These are phyloP conservation scores for Striga hermonthica DNA, from an alignment of 305 asterid species.

Conservation along the genomic window DNA sequence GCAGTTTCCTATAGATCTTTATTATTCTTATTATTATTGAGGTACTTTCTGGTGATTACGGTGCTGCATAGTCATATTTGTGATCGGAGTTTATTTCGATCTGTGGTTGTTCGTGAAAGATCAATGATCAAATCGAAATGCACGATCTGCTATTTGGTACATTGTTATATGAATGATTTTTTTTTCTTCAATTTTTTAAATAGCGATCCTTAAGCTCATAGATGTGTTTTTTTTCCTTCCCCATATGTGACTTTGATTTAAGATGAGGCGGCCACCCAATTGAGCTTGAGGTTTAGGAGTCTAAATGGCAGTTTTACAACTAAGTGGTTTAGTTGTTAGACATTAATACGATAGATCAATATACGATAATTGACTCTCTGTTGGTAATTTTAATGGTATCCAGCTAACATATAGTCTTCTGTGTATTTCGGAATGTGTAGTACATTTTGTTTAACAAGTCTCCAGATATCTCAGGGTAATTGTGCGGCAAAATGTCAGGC, in stretches of 20 bases:
- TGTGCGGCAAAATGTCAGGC: conserved; percentile 15
- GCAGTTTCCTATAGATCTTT: too few relatives aligned
- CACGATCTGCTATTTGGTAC: neutral
- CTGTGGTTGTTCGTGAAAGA: neutral
- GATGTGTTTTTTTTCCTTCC: neutral
- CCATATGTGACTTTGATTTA: neutral
- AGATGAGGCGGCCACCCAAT: neutral
- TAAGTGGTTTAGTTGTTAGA: conserved; percentile 1
- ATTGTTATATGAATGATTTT: neutral
- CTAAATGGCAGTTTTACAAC: neutral
- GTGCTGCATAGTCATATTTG: conserved; percentile 9
- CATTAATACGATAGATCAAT: conserved; percentile 10
- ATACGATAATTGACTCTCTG: conserved; percentile 5
- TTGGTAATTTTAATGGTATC: conserved; percentile 14
- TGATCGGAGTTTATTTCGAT: neutral
- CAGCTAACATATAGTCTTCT: neutral
- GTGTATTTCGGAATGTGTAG: neutral
- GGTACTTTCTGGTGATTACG: conserved; percentile 29
- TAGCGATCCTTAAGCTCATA: conserved; percentile 8
- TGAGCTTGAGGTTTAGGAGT: neutral
- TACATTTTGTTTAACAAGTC: conserved; percentile 3
- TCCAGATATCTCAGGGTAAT: conserved; percentile 4
- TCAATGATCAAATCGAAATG: neutral
- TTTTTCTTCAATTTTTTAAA: neutral
- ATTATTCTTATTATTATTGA: neutral